Evolutionary conservation across 2,329 filamentous ascomycete genomes (phyloP), one percentile per base, ranked within the genome.

Genomic region (Colletotrichum sp.): DNA sequence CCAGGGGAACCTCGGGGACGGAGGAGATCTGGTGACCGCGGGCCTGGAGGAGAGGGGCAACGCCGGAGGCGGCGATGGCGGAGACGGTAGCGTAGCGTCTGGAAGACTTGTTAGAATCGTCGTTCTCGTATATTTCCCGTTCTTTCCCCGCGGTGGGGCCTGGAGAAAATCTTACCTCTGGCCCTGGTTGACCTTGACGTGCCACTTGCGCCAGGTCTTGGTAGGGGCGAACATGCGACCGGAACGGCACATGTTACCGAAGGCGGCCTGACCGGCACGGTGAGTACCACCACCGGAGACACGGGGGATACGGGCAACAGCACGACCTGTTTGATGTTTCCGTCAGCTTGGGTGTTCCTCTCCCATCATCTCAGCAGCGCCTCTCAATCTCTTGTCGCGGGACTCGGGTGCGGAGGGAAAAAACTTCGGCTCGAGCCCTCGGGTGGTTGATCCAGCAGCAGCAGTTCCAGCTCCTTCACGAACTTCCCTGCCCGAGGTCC

Each of bases 121-220:
- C 6, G 10, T 6, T 52, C 44, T 13, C n/a, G 44, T 8, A 24
- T 52, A 5, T 52, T 34, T 26, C 15, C 55, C 6, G 2, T 16
- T 28, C 16, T 44, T 52, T 30, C 32, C 26, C 26, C n/a, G 26
- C n/a, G 13, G 44, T 60, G 64, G 69, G 69, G 39, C n/a, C 10
- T 4, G 64, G 13, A 28, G 8, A 60, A 28, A 71, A 34, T 88
- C 92, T 89, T 87, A 96, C 95, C 97, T 98, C 93, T 99, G 97
- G 89, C 95, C 95, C 89, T 98, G 93, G 93, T 98, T 98, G 93
- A 99, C 93, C 96, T 99, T 99, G 92, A 98, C 93, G 93, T 99
- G 97, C 98, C 97, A 99, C 92, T 98, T 98, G 89, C 97, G 93
- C 98, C 97, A 99, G 91, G 98, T 95, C 94, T 99, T 99, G 90